A percentile compares a stretch with the other conserved stretches of the same genome.
phyloP scores from a whole-genome alignment of 2,329 filamentous ascomycete genomes.

The Botrytis aclada region DNA sequence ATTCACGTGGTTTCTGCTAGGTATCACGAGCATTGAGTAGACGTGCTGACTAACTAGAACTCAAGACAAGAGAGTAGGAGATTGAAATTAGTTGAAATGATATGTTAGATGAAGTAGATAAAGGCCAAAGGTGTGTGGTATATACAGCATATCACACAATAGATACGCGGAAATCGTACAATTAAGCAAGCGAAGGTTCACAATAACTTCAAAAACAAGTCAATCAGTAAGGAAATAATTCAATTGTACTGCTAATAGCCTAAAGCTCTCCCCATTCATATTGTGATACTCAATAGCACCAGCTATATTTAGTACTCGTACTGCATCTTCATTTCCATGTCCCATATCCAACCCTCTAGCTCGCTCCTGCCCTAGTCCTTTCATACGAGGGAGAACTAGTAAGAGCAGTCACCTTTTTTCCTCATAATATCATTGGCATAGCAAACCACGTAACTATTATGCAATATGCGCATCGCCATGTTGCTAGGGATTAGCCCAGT shows the following conservation, averaged over 20 bases:
- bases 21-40: not conserved
- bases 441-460: not conserved
- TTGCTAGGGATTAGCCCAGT: not conserved
- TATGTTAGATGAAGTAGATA: not conserved
- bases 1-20: fast-evolving
- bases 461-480: not conserved
- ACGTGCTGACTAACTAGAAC: not conserved
- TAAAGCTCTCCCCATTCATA: not conserved
- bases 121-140: too few species aligned
- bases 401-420: not conserved
- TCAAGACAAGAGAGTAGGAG: not conserved
- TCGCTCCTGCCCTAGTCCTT: not conserved
- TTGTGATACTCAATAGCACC: not conserved
- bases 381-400: not conserved
- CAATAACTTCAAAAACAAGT: not conserved
- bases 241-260: not conserved
- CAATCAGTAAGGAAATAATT: not conserved
- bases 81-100: not conserved
- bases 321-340: not conserved
- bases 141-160: not conserved
- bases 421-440: not conserved
- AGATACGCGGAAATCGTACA: not conserved
- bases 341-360: not conserved
- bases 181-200: not conserved
- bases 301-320: not conserved